Conservation (phyloP, 192 early-diverging fungal genomes). For the Allomyces macrogynus region DNA sequence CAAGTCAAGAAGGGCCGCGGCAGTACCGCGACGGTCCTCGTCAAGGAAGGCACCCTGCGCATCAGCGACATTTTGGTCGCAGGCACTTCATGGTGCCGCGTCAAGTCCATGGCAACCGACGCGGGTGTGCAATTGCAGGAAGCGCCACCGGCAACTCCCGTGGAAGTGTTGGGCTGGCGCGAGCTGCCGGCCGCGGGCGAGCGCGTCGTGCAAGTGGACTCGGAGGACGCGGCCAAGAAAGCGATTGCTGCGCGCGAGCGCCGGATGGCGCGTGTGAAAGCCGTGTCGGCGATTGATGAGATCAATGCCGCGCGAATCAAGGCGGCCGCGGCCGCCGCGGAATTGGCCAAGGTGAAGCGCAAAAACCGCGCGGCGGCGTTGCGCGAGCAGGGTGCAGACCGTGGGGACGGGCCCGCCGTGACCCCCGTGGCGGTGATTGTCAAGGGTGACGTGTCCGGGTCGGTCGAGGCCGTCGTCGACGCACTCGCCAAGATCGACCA, state of each 20-base stretch:
- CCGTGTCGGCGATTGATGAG: slow-evolving; percentile 39
- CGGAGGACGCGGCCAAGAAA: slow-evolving; percentile 50
- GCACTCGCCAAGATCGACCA: slow-evolving; percentile 53
- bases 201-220: slow-evolving; percentile 52
- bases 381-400: slow-evolving; percentile 3
- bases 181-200: slow-evolving; percentile 80
- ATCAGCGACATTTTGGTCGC: slow-evolving; percentile 63
- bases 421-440: slow-evolving; percentile 16
- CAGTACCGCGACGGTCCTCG: slow-evolving; percentile 67
- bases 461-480: slow-evolving; percentile 66
- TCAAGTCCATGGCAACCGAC: slow-evolving; percentile 65
- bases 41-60: slow-evolving; percentile 69
- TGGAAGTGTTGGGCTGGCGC: slow-evolving; percentile 83
- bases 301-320: slow-evolving; percentile 52
- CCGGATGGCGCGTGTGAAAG: slow-evolving; percentile 35
- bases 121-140: slow-evolving; percentile 41
- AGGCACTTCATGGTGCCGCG: slow-evolving; percentile 68
- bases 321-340: background rate
- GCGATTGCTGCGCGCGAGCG: slow-evolving; percentile 45
- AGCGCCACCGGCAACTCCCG: slow-evolving; percentile 68
- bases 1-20: slow-evolving; percentile 69
- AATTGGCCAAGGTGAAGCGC: background rate
- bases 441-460: slow-evolving; percentile 74
- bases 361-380: background rate
- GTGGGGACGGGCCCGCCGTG: slow-evolving; percentile 7